Base-by-base conservation (phyloP, 163 green algal genomes). In the Coccomyxa subellipsoidea region DNA sequence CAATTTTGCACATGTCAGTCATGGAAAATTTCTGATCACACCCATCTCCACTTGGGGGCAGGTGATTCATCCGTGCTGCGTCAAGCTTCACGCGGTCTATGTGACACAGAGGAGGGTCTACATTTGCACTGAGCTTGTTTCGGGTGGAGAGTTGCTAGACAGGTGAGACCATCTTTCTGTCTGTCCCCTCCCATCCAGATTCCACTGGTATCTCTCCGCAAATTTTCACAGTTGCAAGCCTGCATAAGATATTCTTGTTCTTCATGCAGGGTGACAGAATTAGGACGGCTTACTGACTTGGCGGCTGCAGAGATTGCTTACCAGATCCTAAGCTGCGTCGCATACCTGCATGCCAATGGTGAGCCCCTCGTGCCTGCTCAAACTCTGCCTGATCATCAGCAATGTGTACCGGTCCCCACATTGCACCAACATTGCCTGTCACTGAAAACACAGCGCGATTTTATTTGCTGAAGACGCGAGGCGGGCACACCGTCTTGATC, bases 61-160 rank as follows among this genome's bases (percentile, higher is more conserved):
- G 47, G 47, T 59, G 15, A 8, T 27, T 59, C 47, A 59, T 59
- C 47, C 47, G 15, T 59, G 47, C 47, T 59, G 47, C 47, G 23
- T 59, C 47, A 59, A 59, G 4, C 23, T 77, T 34, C 40, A 80
- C 7, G 90, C 91, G 32, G 91, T 95, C 15, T 96, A 92, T 83
- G 91, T 95, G 27, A 95, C 92, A 0, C 88, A 87, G 2, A 85
- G 89, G 38, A 94, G 94, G 76, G 93, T 95, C 38, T 96, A 94
- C 87, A 89, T 96, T 35, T 90, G 94, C 31, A 95, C 91, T 8
- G 92, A 95, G 89, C 89, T 94, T 21, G 92, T 95, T 1, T 91
- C 90, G 59, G 93, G 93, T 6, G 93, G 93, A 1, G 93, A 96
- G 88, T 87, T 96, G 53, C 86, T 95, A 29, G 92, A 95, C 87